Evolutionary conservation across 257 asterid genomes (phyloP).

Genomic region (Nicotiana tomentosiformis): DNA sequence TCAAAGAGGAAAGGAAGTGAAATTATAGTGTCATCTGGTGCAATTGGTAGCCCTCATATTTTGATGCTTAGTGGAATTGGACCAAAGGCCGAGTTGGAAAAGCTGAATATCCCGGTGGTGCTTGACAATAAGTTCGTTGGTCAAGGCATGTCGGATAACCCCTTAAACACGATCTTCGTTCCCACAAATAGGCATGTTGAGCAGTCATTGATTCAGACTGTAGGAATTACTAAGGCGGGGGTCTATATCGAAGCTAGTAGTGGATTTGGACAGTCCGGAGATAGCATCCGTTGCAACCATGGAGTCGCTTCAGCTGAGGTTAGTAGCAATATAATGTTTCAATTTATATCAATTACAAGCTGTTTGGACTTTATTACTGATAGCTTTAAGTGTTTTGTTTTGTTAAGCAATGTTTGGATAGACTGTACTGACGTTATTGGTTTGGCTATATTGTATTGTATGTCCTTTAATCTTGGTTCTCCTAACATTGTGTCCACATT

Average conservation of each 20-base stretch:
- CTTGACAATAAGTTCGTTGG: slow-evolving; percentile 67
- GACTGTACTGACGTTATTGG: background rate
- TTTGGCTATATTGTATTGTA: background rate
- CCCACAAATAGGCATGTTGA: slow-evolving; percentile 56
- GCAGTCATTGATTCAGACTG: slow-evolving; percentile 78
- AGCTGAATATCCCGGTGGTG: slow-evolving; percentile 58
- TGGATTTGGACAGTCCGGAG: slow-evolving; percentile 77
- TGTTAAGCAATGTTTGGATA: no score
- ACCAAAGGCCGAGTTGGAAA: slow-evolving; percentile 59
- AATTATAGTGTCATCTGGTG: slow-evolving; percentile 73
- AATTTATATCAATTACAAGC: background rate
- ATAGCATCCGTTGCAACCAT: slow-evolving; percentile 71
- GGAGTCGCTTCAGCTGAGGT: slow-evolving; percentile 96
- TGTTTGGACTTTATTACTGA: background rate
- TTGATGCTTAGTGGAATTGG: slow-evolving; percentile 88
- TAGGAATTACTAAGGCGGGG: slow-evolving; percentile 82
- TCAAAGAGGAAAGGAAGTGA: slow-evolving; percentile 67
- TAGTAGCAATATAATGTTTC: background rate
- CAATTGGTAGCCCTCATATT: slow-evolving; percentile 96
- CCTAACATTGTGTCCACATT: background rate
- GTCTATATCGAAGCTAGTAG: slow-evolving; percentile 94
- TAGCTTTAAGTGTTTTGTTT: no score
- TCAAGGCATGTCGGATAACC: slow-evolving; percentile 78
- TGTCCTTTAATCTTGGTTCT: background rate
- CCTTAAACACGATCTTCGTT: slow-evolving; percentile 75